Base-by-base conservation (phyloP, 2,329 filamentous ascomycete species). In the Pseudopithomyces chartarum region DNA sequence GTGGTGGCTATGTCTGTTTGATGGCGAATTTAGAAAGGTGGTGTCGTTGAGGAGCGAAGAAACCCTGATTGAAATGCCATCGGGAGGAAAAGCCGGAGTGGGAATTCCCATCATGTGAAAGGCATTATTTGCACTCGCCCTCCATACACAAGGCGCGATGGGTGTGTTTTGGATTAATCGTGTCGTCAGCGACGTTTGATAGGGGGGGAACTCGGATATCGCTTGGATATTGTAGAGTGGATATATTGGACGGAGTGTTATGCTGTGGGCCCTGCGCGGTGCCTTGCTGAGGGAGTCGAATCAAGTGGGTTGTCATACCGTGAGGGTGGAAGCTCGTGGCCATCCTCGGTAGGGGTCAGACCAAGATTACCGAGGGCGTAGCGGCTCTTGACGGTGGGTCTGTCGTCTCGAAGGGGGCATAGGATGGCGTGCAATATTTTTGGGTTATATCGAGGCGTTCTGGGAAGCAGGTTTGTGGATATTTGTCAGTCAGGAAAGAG, bases 341-440 rank as follows among this genome's bases (percentile, higher is more conserved):
- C 34, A 50, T 33, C 48, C 36, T 51, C 48, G 48, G 42, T 43
- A 42, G 36, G 48, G 38, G 22, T 50, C 47, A 29, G 13, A 10
- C n/a, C 47, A 40, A 43, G 48, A 51, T 51, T 42, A 42, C 48
- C 48, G 48, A 51, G 22, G 8, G 17, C 22, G 33, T 40, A 51
- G 48, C 38, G 38, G 12, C 22, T 42, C n/a, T 17, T 34, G 38
- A 23, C 12, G 38, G 48, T 43, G 48, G 26, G 48, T 42, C 26
- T 29, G 46, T 22, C 22, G 11, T 13, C 47, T 29, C 26, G 26
- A 29, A 8, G 8, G 8, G 26, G 26, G 8, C 26, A 8, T 8
- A 47, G 6, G 20, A 38, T 11, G 47, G 20, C 17, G 20, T 26
- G 36, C 15, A 40, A 50, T 50, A 29, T n/a, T 48, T 34, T 33